Base-by-base conservation (phyloP, 331 rosid genomes). In the Malus hybrid region DNA sequence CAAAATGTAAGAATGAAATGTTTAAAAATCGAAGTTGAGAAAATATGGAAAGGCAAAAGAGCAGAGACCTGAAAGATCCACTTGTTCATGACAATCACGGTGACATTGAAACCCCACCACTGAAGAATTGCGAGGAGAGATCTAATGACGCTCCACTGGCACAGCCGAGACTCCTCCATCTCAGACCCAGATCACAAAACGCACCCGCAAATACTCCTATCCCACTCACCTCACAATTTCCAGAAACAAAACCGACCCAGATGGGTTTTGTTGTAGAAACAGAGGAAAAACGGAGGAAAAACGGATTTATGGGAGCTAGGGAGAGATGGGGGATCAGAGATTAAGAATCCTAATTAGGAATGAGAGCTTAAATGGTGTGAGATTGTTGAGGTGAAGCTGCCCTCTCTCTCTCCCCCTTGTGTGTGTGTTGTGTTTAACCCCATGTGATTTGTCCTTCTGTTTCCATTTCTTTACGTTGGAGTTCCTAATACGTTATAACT, bases 91-190 rank as follows among this genome's bases (percentile, higher is more conserved):
- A 94, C 92, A 75, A 94, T 92, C 3, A 94, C 96, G 46, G 96
- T 85, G 85, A 94, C 98, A 72, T 94, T 94, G 89, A 94, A 94
- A 58, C 78, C 76, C 98, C 98, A 94, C 98, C 99, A 94, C 72
- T 94, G 99, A 80, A 94, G 83, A 77, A 94, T 92, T 13, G 93
- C 93, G 19, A 94, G 69, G 36, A 94, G 90, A 84, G 99, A 94
- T 94, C 96, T 88, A 84, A 90, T 9, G 16, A 81, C 86, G 80
- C 74, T 87, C 97, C 93, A 91, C 77, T 91, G 93, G 68, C 80
- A 88, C 79, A 88, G 32, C 72, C 82, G 30, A 80, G 80, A 70
- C 57, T 91, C 97, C 78, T 94, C 99, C 99, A 91, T 90, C 60
- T 58, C 67, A 70, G 76, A 82, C 34, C 68, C 77, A 72, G 83